Conservation (phyloP, 306 rosid species). For the Vachellia collinsii region DNA sequence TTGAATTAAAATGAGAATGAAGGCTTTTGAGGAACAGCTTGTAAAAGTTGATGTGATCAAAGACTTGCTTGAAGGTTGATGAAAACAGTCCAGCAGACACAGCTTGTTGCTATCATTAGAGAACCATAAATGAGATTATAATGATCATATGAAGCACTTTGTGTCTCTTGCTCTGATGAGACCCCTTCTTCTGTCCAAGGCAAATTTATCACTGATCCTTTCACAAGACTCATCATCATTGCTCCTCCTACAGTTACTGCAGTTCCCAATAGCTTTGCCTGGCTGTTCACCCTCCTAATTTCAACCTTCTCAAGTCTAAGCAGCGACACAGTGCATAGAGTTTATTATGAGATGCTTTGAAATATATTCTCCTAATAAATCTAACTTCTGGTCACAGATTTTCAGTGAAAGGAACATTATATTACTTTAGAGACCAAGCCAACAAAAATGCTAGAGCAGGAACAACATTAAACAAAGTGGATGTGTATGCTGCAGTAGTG, state of each 20-base stretch:
- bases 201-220: slow-evolving; percentile 46
- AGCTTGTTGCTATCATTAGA: slow-evolving; percentile 48
- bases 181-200: slow-evolving; percentile 44
- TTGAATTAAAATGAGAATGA: background rate
- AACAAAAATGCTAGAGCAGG: slow-evolving; percentile 61
- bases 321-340: background rate
- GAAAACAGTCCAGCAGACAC: slow-evolving; percentile 57
- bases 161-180: slow-evolving; percentile 13
- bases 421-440: slow-evolving; percentile 57
- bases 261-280: slow-evolving; percentile 53
- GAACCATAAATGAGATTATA: slow-evolving; percentile 48
- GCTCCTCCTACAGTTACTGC: slow-evolving; percentile 56
- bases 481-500: slow-evolving; percentile 60
- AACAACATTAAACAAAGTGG: slow-evolving; percentile 59
- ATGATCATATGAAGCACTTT: slow-evolving; percentile 32
- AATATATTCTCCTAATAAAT: background rate
- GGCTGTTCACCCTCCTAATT: slow-evolving; percentile 41
- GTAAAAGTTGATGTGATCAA: background rate
- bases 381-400: too few relatives aligned
- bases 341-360: background rate
- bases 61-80: slow-evolving; percentile 49
- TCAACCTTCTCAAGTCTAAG: slow-evolving; percentile 59
- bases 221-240: slow-evolving; percentile 51
- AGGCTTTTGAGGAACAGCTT: background rate
- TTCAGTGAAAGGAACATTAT: background rate